Evolutionary conservation across 2,329 filamentous ascomycete species (phyloP), one percentile per base, ranked within the genome.

Genomic region (Clonostachys chloroleuca): DNA sequence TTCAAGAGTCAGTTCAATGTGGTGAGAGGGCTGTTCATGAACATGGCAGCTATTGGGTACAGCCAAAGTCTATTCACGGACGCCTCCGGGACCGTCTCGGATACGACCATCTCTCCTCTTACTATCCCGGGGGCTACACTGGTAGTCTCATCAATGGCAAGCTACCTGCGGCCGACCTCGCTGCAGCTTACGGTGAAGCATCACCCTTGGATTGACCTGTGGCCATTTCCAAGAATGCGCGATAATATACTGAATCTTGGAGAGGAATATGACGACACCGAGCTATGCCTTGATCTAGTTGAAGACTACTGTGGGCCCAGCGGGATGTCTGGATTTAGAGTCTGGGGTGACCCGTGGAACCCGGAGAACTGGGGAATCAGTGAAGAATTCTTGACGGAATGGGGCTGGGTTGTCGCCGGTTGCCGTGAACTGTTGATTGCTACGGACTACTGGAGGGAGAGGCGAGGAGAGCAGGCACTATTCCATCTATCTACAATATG

Each of bases 301-400:
- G 44, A 40, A 24, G 8, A 24, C 20, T 24, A 24, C 20, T 24
- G 20, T 8, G 20, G 20, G 6, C 20, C 20, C 20, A 24, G 20
- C 20, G 20, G 7, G 20, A 24, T 24, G 20, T 17, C 13, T 44
- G 30, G 49, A 2, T 41, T 78, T 2, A 58, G 77, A 13, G 67
- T 77, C 3, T 78, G 74, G 75, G 70, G 72, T 1, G 68, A 74
- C 12, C 63, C 73, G 1, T 73, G 66, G 64, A 63, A 76, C 44
- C 48, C 62, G 3, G 45, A 49, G 0, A 70, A 62, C 14, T 79
- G 74, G 74, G 75, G 78, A 52, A 56, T 71, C 1, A 75, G 65
- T 1, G 60, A 65, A 14, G 44, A 48, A 0, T 77, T 79, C 51
- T 49, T 70, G 7, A 56, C 57, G 24, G 75, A 74, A 49, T 78